These are phyloP conservation scores for Auriscalpium orientale DNA, from an alignment of 768 basidiomycete genomes.

Conservation along the genomic window DNA sequence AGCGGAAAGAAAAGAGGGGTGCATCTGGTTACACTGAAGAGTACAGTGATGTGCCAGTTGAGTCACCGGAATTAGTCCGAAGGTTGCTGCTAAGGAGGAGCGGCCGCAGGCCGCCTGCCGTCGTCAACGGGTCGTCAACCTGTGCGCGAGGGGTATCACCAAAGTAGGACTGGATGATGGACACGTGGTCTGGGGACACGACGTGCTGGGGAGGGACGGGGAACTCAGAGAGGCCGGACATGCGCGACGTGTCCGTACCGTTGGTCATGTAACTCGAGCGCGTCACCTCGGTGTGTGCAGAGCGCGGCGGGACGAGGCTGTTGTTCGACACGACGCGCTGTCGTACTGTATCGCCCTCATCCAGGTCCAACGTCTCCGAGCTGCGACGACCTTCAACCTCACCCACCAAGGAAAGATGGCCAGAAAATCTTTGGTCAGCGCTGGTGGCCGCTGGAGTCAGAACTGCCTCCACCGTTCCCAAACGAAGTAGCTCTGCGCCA, in stretches of 20 bases:
- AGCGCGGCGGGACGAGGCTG: slow-evolving; percentile 17
- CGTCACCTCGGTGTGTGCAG: slow-evolving; percentile 23
- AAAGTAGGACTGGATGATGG: slow-evolving; percentile 7
- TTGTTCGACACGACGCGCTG: slow-evolving; percentile 17
- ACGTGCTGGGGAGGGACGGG: slow-evolving; percentile 46
- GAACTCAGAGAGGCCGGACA: slow-evolving; percentile 70
- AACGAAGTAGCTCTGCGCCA: slow-evolving; percentile 37
- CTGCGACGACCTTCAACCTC: slow-evolving; percentile 1
- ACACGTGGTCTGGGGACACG: slow-evolving; percentile 3
- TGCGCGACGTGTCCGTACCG: slow-evolving; percentile 48
- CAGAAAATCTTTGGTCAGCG: slow-evolving; percentile 30
- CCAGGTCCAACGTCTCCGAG: slow-evolving; percentile 6
- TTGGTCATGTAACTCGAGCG: slow-evolving; percentile 56
- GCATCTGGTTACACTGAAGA: neutral
- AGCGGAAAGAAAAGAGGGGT: neutral
- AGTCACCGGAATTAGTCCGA: neutral
- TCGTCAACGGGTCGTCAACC: neutral
- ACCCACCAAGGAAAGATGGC: slow-evolving; percentile 19
- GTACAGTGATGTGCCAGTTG: neutral
- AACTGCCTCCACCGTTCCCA: slow-evolving; percentile 43
- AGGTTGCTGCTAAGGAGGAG: neutral
- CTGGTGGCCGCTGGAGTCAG: slow-evolving; percentile 41
- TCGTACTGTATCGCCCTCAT: slow-evolving; percentile 1
- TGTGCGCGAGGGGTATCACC: neutral
- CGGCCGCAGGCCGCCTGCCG: neutral